Conservation (phyloP, 2,329 filamentous ascomycete species). For the Neurospora sp. region DNA sequence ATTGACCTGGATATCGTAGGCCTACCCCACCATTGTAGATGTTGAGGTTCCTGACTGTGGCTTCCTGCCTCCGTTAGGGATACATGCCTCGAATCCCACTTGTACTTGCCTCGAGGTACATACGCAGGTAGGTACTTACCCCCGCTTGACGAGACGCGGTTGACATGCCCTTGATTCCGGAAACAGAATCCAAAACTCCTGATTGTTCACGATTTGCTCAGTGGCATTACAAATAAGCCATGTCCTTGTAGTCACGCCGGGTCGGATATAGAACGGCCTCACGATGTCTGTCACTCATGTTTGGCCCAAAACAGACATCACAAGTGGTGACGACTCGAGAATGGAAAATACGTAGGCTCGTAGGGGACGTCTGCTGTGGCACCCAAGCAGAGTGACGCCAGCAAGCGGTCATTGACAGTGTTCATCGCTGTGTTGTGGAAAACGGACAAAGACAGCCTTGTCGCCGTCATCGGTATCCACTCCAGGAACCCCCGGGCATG, state of each 20-base stretch:
- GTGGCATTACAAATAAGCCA: background rate
- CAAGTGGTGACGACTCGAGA: background rate
- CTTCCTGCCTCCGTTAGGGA: background rate
- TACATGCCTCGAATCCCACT: background rate
- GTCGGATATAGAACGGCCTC: background rate
- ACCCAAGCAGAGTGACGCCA: background rate
- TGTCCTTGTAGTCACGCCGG: background rate
- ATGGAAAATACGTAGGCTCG: background rate
- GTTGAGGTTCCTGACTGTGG: background rate
- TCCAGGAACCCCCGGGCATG: background rate
- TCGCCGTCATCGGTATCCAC: background rate
- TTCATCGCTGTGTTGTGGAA: background rate
- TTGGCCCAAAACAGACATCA: background rate
- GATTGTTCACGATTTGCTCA: background rate
- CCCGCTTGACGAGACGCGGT: background rate
- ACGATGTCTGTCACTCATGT: background rate
- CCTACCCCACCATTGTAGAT: background rate
- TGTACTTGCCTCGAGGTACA: background rate
- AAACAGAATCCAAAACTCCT: background rate
- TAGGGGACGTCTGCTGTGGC: background rate
- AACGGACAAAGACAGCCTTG: background rate
- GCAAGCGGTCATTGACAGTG: background rate
- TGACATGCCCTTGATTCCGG: background rate
- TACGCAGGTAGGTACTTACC: background rate
- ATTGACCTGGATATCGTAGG: background rate